Evolutionary conservation across 2,329 filamentous ascomycete species (phyloP).

Genomic region (Leptographium galeiforme): DNA sequence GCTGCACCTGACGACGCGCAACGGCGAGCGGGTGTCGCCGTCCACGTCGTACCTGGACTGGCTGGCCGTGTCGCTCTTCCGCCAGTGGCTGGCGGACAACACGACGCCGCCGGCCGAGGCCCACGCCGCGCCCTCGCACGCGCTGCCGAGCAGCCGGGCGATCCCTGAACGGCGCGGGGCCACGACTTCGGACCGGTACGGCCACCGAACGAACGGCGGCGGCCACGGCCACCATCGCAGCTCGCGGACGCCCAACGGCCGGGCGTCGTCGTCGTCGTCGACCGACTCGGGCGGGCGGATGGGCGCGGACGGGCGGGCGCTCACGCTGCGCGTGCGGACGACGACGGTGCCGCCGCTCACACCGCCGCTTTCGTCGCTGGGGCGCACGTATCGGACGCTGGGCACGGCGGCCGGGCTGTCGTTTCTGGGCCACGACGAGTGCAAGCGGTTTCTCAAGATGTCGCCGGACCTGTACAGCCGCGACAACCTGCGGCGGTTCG

Average conservation of each 20-base stretch:
- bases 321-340: conserved; percentile 12
- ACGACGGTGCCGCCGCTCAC: conserved; percentile 21
- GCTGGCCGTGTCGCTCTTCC: conserved; percentile 75
- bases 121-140: not conserved
- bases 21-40: conserved; percentile 73
- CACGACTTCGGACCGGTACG: conserved; percentile 4
- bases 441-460: conserved; percentile 79
- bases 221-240: conserved; percentile 9
- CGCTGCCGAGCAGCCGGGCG: conserved; percentile 12
- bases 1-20: conserved; percentile 61
- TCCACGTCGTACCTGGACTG: conserved; percentile 74
- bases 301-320: not conserved
- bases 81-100: conserved; percentile 87
- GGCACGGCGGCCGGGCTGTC: conserved; percentile 46
- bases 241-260: conserved; percentile 14
- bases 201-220: conserved; percentile 10
- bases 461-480: conserved; percentile 71
- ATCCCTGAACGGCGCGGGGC: conserved; percentile 17
- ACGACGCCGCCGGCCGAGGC: conserved; percentile 54
- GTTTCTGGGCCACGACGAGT: conserved; percentile 74
- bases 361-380: conserved; percentile 44
- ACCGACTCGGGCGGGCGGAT: conserved; percentile 1
- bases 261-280: conserved; percentile 13
- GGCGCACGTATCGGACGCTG: conserved; percentile 65
- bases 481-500: conserved; percentile 76